These are phyloP conservation scores for Rhizophagus sp. DNA, from an alignment of 192 early-diverging fungal genomes.

Conservation along the genomic window DNA sequence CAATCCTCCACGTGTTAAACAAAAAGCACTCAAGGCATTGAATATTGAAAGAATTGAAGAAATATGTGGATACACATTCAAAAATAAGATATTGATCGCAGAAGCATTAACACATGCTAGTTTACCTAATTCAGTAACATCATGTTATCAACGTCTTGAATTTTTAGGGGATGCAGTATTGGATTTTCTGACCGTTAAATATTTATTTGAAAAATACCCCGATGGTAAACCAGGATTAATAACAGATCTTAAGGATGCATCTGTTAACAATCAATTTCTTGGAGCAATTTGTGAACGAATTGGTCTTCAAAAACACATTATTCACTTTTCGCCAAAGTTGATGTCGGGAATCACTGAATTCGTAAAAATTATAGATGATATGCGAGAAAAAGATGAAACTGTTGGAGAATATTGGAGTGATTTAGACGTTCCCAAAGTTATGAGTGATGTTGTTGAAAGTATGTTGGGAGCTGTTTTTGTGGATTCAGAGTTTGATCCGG, in stretches of 20 bases:
- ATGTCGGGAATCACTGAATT: slow-evolving; percentile 60
- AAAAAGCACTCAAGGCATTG: neutral
- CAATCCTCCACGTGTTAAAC: slow-evolving; percentile 33
- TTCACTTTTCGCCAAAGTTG: slow-evolving; percentile 62
- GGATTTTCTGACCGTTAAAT: slow-evolving; percentile 75
- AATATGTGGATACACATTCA: slow-evolving; percentile 65
- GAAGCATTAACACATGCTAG: slow-evolving; percentile 91
- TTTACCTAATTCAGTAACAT: slow-evolving; percentile 48
- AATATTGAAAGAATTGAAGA: slow-evolving; percentile 39
- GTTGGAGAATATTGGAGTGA: slow-evolving; percentile 77
- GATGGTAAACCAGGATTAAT: slow-evolving; percentile 74
- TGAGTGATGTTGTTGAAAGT: slow-evolving; percentile 88
- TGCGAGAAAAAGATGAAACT: slow-evolving; percentile 34
- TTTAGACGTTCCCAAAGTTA: slow-evolving; percentile 82
- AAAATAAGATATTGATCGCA: slow-evolving; percentile 59
- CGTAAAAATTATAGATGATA: slow-evolving; percentile 46
- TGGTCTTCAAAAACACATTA: slow-evolving; percentile 66
- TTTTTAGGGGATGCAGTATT: slow-evolving; percentile 83
- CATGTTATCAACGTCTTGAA: slow-evolving; percentile 90
- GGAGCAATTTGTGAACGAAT: slow-evolving; percentile 65
- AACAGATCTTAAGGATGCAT: slow-evolving; percentile 81
- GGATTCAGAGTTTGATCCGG: slow-evolving; percentile 66
- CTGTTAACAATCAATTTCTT: slow-evolving; percentile 86
- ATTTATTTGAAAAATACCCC: slow-evolving; percentile 71
- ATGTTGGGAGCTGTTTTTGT: slow-evolving; percentile 85